Conservation (phyloP, 2,329 filamentous ascomycete species). For the Westerdykella ornata region DNA sequence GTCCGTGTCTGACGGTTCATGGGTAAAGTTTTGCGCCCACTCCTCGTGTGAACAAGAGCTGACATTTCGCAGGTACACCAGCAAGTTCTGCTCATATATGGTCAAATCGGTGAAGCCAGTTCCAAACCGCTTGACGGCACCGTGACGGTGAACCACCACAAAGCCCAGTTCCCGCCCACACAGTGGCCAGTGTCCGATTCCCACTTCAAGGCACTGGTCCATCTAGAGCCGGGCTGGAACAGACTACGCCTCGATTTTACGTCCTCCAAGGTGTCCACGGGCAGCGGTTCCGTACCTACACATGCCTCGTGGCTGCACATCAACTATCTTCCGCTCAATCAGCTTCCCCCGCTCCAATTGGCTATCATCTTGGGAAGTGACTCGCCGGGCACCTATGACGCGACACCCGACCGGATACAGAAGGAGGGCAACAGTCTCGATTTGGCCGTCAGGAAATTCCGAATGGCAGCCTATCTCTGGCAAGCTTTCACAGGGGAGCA, state of each 20-base stretch:
- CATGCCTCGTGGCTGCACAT: conserved; percentile 76
- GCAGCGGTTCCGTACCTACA: conserved; percentile 58
- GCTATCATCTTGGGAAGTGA: conserved; percentile 84
- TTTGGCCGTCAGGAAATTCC: conserved; percentile 78
- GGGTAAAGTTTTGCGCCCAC: conserved; percentile 55
- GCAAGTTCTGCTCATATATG: conserved; percentile 76
- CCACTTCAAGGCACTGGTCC: conserved; percentile 84
- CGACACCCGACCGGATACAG: conserved; percentile 65
- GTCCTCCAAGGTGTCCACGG: conserved; percentile 70
- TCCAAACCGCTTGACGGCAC: conserved; percentile 68
- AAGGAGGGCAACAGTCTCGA: conserved; percentile 77
- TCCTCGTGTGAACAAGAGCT: conserved; percentile 5
- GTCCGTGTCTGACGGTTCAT: conserved; percentile 74
- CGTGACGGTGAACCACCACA: conserved; percentile 70
- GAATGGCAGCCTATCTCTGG: conserved; percentile 94
- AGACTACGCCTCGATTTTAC: conserved; percentile 80
- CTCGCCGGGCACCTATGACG: conserved; percentile 78
- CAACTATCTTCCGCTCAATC: conserved; percentile 76
- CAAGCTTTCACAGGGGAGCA: conserved; percentile 96
- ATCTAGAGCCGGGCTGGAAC: conserved; percentile 88
- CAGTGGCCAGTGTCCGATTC: conserved; percentile 84
- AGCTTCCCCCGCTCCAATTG: conserved; percentile 77
- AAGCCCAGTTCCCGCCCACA: conserved; percentile 76
- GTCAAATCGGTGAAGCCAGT: conserved; percentile 68
- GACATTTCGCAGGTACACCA: conserved; percentile 65